A percentile compares a stretch with the other conserved stretches of the same genome.
Conservation (phyloP, 2,329 filamentous ascomycete genomes). For the Venturia nashicola region DNA sequence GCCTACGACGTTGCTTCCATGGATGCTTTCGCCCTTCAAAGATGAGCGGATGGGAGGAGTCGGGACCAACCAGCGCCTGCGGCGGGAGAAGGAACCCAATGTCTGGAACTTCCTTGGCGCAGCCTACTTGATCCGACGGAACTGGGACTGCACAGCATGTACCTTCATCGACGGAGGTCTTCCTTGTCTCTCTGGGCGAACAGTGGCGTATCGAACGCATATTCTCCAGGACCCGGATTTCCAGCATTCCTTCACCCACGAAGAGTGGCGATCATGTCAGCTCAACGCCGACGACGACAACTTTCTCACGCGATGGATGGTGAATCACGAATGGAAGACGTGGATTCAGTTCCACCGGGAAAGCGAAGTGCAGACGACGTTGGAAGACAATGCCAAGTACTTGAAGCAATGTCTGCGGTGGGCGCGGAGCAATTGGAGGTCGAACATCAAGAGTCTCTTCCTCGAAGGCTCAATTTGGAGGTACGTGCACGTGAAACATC, state of each 20-base stretch:
- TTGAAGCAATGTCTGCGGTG: constrained; percentile 87
- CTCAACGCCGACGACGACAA: constrained; percentile 97
- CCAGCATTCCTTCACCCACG: constrained; percentile 78
- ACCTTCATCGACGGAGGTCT: constrained; percentile 90
- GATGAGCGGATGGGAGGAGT: constrained; percentile 75
- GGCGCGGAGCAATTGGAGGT: constrained; percentile 96
- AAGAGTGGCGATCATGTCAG: constrained; percentile 78
- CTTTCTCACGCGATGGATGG: constrained; percentile 93
- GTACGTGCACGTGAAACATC: constrained; percentile 45
- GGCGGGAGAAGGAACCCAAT: constrained; percentile 51
- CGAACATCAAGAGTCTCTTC: constrained; percentile 84
- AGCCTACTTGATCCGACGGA: constrained; percentile 83
- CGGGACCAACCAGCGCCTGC: constrained; percentile 79
- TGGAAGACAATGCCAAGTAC: constrained; percentile 81
- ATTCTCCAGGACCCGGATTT: constrained; percentile 81
- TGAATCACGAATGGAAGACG: constrained; percentile 84
- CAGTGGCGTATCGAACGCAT: constrained; percentile 79
- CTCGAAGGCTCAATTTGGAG: constrained; percentile 73
- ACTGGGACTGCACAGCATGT: constrained; percentile 93
- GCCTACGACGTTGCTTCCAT: constrained; percentile 73
- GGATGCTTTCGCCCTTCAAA: constrained; percentile 90
- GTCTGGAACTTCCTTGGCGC: constrained; percentile 85
- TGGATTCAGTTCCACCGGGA: constrained; percentile 89
- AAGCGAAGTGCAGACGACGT: constrained; percentile 82
- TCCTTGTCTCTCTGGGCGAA: constrained; percentile 93